phyloP scores from a whole-genome alignment of 441 rosid genomes.

The Brassica hybrid region DNA sequence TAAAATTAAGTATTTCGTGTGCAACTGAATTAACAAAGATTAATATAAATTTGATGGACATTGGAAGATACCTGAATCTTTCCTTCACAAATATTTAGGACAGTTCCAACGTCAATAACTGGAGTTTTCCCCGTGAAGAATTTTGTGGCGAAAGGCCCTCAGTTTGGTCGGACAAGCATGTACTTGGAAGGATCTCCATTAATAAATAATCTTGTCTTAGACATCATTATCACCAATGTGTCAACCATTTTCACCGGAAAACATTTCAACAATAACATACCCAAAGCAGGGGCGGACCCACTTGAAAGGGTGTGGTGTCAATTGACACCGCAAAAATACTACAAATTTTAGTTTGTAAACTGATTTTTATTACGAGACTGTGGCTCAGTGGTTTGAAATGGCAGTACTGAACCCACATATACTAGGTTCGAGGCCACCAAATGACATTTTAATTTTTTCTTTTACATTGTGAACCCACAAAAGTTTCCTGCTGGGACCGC shows the following conservation, averaged over 20 bases:
- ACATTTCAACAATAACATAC: conserved; percentile 44
- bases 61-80: conserved; percentile 52
- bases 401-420: too few relatives aligned
- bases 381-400: too few relatives aligned
- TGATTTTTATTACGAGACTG: too few relatives aligned
- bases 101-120: conserved; percentile 55
- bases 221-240: conserved; percentile 37
- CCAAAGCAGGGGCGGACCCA: too few relatives aligned
- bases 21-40: background rate
- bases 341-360: too few relatives aligned
- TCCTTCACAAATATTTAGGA: conserved; percentile 50
- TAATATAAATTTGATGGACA: background rate
- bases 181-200: conserved; percentile 52
- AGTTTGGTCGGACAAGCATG: conserved; percentile 40
- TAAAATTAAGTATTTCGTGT: background rate
- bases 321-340: too few relatives aligned
- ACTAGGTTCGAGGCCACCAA: too few relatives aligned
- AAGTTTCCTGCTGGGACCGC: too few relatives aligned
- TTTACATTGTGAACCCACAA: too few relatives aligned
- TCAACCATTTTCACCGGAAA: conserved; percentile 45
- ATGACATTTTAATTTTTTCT: too few relatives aligned
- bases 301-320: too few relatives aligned
- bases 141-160: conserved; percentile 47
- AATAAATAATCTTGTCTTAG: conserved; percentile 36
- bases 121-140: conserved; percentile 54